A percentile compares a stretch with the other conserved stretches of the same genome.
These are phyloP conservation scores for Periglandula ipomoeae DNA, from an alignment of 2,329 filamentous ascomycete genomes.

Conservation along the genomic window DNA sequence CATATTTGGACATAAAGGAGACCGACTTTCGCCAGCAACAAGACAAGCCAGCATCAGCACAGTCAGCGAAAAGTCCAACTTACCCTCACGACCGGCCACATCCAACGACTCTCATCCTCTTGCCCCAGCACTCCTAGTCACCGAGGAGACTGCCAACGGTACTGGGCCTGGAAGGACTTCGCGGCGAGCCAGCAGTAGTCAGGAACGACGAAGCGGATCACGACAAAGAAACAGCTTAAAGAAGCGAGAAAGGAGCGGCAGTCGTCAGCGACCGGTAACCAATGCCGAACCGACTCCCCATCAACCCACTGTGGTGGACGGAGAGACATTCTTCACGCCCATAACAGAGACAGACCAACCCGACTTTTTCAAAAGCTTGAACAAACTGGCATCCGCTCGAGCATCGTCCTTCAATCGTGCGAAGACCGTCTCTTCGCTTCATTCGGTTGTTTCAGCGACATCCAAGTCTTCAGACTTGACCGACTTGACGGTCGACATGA, in stretches of 20 bases:
- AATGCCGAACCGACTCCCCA: constrained; percentile 27
- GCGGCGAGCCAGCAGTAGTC: constrained; percentile 25
- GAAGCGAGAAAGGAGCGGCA: constrained; percentile 42
- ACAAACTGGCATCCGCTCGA: constrained; percentile 27
- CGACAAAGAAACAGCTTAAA: constrained; percentile 42
- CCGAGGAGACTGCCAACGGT: constrained; percentile 46
- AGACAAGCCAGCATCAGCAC: constrained; percentile 28
- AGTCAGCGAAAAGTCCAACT: constrained; percentile 26
- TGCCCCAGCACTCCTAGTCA: constrained; percentile 70
- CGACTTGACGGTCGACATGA: constrained; percentile 29
- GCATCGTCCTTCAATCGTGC: constrained; percentile 33
- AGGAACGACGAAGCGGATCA: constrained; percentile 35
- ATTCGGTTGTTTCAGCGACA: constrained; percentile 34
- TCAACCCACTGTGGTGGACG: constrained; percentile 36
- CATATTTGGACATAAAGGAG: constrained; percentile 59
- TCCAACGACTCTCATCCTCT: constrained; percentile 34
- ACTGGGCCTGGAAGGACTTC: constrained; percentile 17
- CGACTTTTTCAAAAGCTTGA: constrained; percentile 35
- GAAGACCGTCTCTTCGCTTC: constrained; percentile 34
- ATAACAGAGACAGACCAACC: constrained; percentile 30
- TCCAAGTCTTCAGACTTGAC: constrained; percentile 30
- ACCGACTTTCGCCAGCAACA: constrained; percentile 34
- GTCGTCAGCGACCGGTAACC: constrained; percentile 36
- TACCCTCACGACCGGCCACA: constrained; percentile 24
- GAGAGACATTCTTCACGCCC: constrained; percentile 42